These are phyloP conservation scores for Chalciporus piperatoides DNA, from an alignment of 1,284 basidiomycete genomes.

Conservation along the genomic window DNA sequence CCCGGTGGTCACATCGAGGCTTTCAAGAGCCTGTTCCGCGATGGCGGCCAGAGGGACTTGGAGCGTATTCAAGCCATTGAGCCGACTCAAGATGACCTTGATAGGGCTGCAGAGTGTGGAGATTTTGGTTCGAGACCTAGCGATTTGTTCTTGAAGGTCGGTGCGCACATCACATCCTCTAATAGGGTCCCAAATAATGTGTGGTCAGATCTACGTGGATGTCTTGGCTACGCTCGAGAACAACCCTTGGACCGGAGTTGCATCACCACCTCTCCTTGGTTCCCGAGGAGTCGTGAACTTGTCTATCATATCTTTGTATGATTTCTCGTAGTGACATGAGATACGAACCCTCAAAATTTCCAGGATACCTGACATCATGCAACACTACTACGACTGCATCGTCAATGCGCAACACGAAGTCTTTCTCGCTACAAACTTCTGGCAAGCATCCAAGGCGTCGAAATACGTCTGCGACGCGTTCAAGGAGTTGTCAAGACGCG, in stretches of 20 bases:
- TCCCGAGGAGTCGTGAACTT: constrained; percentile 56
- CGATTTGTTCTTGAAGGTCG: constrained; percentile 45
- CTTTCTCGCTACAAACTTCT: constrained; percentile 60
- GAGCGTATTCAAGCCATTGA: constrained; percentile 25
- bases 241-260: constrained; percentile 50
- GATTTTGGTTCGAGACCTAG: constrained; percentile 44
- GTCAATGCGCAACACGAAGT: constrained; percentile 57
- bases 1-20: constrained; percentile 15
- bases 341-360: constrained; percentile 7
- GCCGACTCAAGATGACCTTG: constrained; percentile 37
- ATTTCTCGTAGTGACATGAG: not conserved
- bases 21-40: constrained; percentile 24
- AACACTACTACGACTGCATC: constrained; percentile 54
- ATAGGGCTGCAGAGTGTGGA: constrained; percentile 39
- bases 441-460: constrained; percentile 51
- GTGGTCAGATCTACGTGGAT: constrained; percentile 50
- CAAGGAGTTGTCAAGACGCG: constrained; percentile 49
- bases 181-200: not conserved
- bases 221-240: constrained; percentile 48
- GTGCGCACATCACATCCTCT: constrained; percentile 6
- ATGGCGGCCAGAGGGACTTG: constrained; percentile 12
- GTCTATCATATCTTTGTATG: constrained; percentile 43
- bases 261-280: constrained; percentile 55
- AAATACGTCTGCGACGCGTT: constrained; percentile 52
- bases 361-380: constrained; percentile 63